A percentile compares a stretch with the other conserved stretches of the same genome.
Conservation (phyloP, 257 asterid species). For the Striga asiatica region DNA sequence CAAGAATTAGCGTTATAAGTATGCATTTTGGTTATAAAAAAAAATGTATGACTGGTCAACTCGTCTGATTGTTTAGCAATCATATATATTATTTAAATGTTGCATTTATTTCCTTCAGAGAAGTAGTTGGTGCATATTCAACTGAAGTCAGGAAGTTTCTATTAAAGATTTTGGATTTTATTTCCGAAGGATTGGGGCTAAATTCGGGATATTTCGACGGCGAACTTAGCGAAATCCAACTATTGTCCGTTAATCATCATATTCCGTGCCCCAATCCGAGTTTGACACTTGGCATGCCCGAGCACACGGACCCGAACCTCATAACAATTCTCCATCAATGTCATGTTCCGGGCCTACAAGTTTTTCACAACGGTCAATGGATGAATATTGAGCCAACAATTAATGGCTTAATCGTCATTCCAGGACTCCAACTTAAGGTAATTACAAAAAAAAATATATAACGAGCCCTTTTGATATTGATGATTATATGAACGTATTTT, state of each 20-base stretch:
- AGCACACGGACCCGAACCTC: conserved; percentile 57
- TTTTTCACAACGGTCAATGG: conserved; percentile 40
- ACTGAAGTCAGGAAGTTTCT: conserved; percentile 28
- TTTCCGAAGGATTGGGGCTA: conserved; percentile 45
- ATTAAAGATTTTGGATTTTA: conserved; percentile 30
- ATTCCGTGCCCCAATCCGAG: conserved; percentile 72
- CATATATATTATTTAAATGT: too few species aligned
- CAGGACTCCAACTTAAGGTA: conserved; percentile 43
- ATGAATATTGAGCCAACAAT: conserved; percentile 37
- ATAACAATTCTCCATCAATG: conserved; percentile 51
- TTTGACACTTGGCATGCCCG: conserved; percentile 51
- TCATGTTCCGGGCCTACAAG: conserved; percentile 36
- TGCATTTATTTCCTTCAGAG: not conserved
- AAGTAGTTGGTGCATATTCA: conserved; percentile 37
- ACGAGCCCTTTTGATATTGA: too few species aligned
- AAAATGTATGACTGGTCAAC: too few species aligned
- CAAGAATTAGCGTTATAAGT: too few species aligned
- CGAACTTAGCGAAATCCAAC: conserved; percentile 30
- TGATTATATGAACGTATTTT: too few species aligned
- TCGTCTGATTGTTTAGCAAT: too few species aligned
- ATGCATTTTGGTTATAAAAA: too few species aligned
- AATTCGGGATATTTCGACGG: conserved; percentile 27
- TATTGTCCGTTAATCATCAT: conserved; percentile 49
- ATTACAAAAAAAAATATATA: not conserved
- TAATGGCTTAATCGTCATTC: conserved; percentile 31